Evolutionary conservation across 2,329 filamentous ascomycete genomes (phyloP).

Genomic region (Trichoderma endophyticum): DNA sequence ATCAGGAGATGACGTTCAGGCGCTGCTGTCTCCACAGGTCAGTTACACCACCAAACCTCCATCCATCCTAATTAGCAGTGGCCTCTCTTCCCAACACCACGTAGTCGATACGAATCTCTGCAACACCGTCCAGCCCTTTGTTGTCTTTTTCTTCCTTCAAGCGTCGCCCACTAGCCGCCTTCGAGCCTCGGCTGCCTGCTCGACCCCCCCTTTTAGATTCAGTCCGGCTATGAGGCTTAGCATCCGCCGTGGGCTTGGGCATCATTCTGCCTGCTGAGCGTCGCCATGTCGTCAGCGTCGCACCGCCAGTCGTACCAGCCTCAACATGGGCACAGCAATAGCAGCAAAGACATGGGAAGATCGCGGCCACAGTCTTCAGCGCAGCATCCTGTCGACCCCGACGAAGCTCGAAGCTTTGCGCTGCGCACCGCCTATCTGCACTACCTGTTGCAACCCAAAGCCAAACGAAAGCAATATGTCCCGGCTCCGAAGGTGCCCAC

Average conservation of each 20-base stretch:
- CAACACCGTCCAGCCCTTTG: not conserved
- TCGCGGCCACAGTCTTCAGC: constrained; percentile 45
- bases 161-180: not conserved
- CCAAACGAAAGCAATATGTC: constrained; percentile 86
- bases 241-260: constrained; percentile 27
- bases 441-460: constrained; percentile 87
- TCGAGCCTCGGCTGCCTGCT: constrained; percentile 9
- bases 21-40: not conserved
- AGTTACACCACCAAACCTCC: not conserved
- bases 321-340: constrained; percentile 43
- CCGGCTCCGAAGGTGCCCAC: constrained; percentile 60
- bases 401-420: constrained; percentile 89
- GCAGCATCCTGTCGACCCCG: constrained; percentile 51
- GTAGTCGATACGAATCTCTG: not conserved
- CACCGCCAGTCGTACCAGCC: constrained; percentile 45
- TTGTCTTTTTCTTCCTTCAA: not conserved
- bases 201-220: not conserved
- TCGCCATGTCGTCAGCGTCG: constrained; percentile 51
- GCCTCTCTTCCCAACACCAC: not conserved
- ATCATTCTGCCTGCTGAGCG: constrained; percentile 31
- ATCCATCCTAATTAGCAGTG: not conserved
- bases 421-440: constrained; percentile 87
- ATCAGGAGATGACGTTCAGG: not conserved
- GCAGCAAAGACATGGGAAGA: constrained; percentile 42
- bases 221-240: constrained; percentile 31